Evolutionary conservation across 2,329 filamentous ascomycete species (phyloP), one percentile per base, ranked within the genome.

Genomic region (Exserohilum rostratum): DNA sequence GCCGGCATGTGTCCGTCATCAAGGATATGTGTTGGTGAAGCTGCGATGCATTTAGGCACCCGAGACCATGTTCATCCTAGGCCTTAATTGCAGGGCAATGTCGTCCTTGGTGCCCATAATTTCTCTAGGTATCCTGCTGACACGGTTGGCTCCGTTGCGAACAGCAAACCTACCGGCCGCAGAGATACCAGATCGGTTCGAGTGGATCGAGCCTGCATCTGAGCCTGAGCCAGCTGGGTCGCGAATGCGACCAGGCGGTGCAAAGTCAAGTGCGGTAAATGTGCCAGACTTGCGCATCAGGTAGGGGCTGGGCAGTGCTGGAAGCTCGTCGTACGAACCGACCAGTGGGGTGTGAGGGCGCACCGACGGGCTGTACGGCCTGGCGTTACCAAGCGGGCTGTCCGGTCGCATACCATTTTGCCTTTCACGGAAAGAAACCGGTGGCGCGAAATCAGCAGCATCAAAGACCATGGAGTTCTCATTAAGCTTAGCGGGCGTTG

Each of bases 361-460:
- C 2, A 93, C 83, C 33, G 82, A 80, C n/a, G 89, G 87, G 52
- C 87, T 87, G 78, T 91, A 99, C 1, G 91, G 87, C 30, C 87
- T 78, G 33, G 80, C 62, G 15, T 78, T 79, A 52, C 85, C 85
- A 40, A 82, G 74, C 11, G 85, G 85, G 55, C 84, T 87, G 62
- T 86, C 85, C 3, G 85, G 82, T 44, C 78, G 71, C 57, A 82
- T 79, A 46, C 93, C 93, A 48, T 85, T 83, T 59, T 84, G 86
- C 56, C 88, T 85, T 31, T 93, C 90, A 45, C 80, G 70, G 72
- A 75, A 79, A 0, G 79, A 77, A 44, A 77, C 72, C 7, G 90
- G 91, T 20, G 95, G 95, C 0, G 95, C 95, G 75, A 96, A 98
- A 65, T 97, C 93, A 53, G 89, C 84, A 0, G 91, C 83, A 66